These are phyloP conservation scores for Carex pumila DNA, from an alignment of 176 grass and related monocot species.

Conservation along the genomic window DNA sequence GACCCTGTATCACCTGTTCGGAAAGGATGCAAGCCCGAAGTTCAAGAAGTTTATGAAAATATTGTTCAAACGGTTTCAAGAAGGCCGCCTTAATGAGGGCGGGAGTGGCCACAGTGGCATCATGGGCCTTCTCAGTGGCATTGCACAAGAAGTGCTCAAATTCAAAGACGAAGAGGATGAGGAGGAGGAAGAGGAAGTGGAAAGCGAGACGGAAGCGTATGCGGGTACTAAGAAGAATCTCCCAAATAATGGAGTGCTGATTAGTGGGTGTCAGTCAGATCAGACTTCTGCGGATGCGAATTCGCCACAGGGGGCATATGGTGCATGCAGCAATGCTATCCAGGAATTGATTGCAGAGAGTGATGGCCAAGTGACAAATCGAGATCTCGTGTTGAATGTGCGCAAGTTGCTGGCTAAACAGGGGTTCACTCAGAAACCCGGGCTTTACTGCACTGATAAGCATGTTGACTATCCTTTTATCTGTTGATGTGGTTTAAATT, in stretches of 20 bases:
- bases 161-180: slow-evolving; percentile 45
- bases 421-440: slow-evolving; percentile 54
- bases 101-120: slow-evolving; percentile 12
- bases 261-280: slow-evolving; percentile 94
- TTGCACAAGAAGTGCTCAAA: slow-evolving; percentile 71
- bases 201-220: slow-evolving; percentile 39
- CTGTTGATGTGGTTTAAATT: slow-evolving; percentile 19
- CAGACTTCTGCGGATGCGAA: slow-evolving; percentile 80
- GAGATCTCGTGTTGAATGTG: slow-evolving; percentile 47
- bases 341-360: slow-evolving; percentile 46
- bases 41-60: slow-evolving; percentile 88
- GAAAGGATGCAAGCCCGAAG: slow-evolving; percentile 79
- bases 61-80: slow-evolving; percentile 44
- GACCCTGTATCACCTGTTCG: slow-evolving; percentile 68
- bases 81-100: slow-evolving; percentile 14
- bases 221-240: slow-evolving; percentile 27
- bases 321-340: slow-evolving; percentile 82
- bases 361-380: slow-evolving; percentile 34
- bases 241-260: slow-evolving; percentile 49
- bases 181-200: slow-evolving; percentile 25
- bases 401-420: slow-evolving; percentile 45
- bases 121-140: slow-evolving; percentile 37
- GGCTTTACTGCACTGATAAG: slow-evolving; percentile 76
- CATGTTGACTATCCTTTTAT: slow-evolving; percentile 48
- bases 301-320: slow-evolving; percentile 43